These are phyloP conservation scores for Leishmania mexicana DNA, from an alignment of 208 protist genomes.

Conservation along the genomic window DNA sequence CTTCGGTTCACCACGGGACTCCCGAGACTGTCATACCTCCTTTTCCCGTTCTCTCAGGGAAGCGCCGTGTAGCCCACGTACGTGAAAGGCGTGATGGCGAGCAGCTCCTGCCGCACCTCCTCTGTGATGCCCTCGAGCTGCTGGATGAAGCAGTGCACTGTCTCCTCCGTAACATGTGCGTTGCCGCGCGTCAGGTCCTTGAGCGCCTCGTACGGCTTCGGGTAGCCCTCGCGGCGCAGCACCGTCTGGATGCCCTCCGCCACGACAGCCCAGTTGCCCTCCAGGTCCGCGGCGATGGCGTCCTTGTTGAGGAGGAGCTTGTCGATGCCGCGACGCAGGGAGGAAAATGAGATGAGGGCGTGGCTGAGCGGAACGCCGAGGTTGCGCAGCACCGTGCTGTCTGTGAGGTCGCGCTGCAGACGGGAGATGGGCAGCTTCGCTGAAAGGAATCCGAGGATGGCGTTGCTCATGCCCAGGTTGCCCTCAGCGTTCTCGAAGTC, in stretches of 20 bases:
- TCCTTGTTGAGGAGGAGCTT: constrained; percentile 89
- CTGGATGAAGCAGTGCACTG: constrained; percentile 85
- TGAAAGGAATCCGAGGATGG: constrained; percentile 93
- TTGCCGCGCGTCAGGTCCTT: constrained; percentile 93
- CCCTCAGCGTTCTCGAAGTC: constrained; percentile 98
- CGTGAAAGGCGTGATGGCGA: constrained; percentile 83
- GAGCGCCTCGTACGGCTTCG: constrained; percentile 93
- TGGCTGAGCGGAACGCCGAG: constrained; percentile 94
- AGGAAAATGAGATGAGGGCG: constrained; percentile 86
- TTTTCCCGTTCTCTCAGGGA: constrained; percentile 9
- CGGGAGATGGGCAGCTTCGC: constrained; percentile 95
- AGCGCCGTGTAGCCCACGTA: constrained; percentile 78
- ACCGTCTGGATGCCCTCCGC: constrained; percentile 96
- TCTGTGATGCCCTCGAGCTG: constrained; percentile 82
- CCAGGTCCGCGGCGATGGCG: constrained; percentile 84
- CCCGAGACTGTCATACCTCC: neutral
- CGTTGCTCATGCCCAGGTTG: constrained; percentile 95
- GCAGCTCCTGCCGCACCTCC: constrained; percentile 88
- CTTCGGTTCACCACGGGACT: neutral
- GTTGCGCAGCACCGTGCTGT: constrained; percentile 96
- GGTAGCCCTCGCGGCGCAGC: constrained; percentile 92
- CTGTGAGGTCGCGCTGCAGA: constrained; percentile 95
- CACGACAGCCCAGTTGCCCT: constrained; percentile 94
- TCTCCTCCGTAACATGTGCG: constrained; percentile 66
- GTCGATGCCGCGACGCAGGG: constrained; percentile 83